These are phyloP conservation scores for Aegilops longissima DNA, from an alignment of 176 grass and related monocot genomes.

Conservation along the genomic window DNA sequence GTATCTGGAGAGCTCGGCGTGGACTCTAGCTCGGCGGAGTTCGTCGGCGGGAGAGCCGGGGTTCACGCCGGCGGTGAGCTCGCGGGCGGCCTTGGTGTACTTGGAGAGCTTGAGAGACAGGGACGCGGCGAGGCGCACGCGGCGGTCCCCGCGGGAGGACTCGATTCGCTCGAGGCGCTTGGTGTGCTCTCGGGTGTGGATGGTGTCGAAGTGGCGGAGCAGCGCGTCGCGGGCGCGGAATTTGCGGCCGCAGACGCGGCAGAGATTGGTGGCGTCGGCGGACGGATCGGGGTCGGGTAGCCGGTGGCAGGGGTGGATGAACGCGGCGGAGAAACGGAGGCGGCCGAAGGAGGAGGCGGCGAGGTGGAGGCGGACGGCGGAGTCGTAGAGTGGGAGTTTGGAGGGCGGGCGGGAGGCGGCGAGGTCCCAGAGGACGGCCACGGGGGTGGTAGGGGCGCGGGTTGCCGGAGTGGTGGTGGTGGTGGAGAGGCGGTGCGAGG, in stretches of 20 bases:
- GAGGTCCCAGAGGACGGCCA: conserved; percentile 68
- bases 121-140: conserved; percentile 47
- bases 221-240: conserved; percentile 38
- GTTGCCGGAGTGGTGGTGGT: not conserved
- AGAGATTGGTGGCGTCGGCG: conserved; percentile 13
- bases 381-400: conserved; percentile 52
- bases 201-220: conserved; percentile 47
- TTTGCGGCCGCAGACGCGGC: conserved; percentile 45
- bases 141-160: conserved; percentile 42
- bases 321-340: conserved; percentile 44
- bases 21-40: conserved; percentile 41
- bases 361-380: conserved; percentile 57
- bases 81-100: conserved; percentile 62
- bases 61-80: conserved; percentile 32
- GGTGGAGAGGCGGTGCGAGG: not conserved
- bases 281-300: conserved; percentile 8
- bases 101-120: conserved; percentile 69
- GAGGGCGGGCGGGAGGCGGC: conserved; percentile 43
- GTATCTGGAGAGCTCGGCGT: conserved; percentile 17
- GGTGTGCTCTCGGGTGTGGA: conserved; percentile 61
- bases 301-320: conserved; percentile 41
- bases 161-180: conserved; percentile 63
- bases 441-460: conserved; percentile 18
- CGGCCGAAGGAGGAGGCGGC: conserved; percentile 46
- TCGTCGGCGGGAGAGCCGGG: conserved; percentile 41